A percentile compares a stretch with the other conserved stretches of the same genome.
Conservation (phyloP, 148 eudicot genomes). For the Rhododendron simsii region DNA sequence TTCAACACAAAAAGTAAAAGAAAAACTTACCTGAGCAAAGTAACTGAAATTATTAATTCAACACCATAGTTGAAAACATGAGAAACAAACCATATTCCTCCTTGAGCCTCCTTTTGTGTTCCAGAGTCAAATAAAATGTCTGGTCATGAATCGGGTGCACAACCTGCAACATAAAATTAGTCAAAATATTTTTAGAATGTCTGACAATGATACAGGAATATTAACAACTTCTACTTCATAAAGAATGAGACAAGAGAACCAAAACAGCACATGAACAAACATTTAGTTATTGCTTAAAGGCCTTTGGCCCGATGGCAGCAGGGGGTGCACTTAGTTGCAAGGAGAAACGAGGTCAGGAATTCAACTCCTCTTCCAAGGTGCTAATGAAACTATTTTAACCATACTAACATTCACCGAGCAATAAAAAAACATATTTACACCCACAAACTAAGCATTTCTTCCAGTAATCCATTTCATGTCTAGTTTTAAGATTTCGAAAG, state of each 20-base stretch:
- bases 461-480: background rate
- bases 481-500: background rate
- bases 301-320: background rate
- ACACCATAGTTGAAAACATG: background rate
- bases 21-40: background rate
- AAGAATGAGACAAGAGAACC: background rate
- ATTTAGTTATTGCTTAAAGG: background rate
- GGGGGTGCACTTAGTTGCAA: background rate
- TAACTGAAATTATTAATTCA: background rate
- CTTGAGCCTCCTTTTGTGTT: conserved; percentile 37
- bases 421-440: background rate
- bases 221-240: background rate
- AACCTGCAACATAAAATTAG: conserved; percentile 25
- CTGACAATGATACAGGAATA: background rate
- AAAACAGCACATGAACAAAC: background rate
- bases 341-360: background rate
- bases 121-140: conserved; percentile 39
- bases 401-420: background rate
- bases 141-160: conserved; percentile 48
- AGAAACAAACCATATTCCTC: conserved; percentile 39
- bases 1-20: background rate
- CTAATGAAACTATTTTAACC: too few relatives aligned
- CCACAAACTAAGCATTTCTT: background rate
- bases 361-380: background rate
- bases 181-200: background rate